Conservation (phyloP, 805 yeast species). For the Spathaspora gorwiae region DNA sequence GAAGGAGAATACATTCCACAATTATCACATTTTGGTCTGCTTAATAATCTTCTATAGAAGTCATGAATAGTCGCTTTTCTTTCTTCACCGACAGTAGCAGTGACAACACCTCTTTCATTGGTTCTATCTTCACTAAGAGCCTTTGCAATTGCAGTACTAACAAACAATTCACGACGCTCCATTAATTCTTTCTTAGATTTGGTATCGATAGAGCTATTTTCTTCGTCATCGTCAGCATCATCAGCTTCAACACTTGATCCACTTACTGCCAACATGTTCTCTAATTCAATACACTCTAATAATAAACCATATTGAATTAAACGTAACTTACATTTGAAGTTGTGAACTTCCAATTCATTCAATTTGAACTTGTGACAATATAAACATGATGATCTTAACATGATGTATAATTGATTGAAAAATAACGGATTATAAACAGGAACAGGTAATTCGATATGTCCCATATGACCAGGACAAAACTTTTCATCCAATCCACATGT, state of each 20-base stretch:
- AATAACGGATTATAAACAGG: conserved; percentile 94
- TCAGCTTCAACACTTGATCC: conserved; percentile 28
- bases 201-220: conserved; percentile 34
- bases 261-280: conserved; percentile 47
- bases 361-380: conserved; percentile 86
- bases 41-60: conserved; percentile 65
- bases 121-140: conserved; percentile 78
- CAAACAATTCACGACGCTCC: conserved; percentile 63
- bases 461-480: conserved; percentile 97
- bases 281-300: conserved; percentile 71
- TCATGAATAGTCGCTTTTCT: conserved; percentile 71
- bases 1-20: conserved; percentile 95
- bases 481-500: conserved; percentile 95
- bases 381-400: conserved; percentile 79
- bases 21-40: conserved; percentile 88
- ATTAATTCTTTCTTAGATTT: conserved; percentile 44
- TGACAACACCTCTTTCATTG: conserved; percentile 59
- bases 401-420: conserved; percentile 83
- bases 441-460: conserved; percentile 94
- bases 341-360: conserved; percentile 64
- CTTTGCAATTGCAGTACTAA: conserved; percentile 60
- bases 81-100: conserved; percentile 84
- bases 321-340: conserved; percentile 69
- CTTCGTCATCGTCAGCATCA: conserved; percentile 43
- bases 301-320: conserved; percentile 86